Evolutionary conservation across 352 stramenopile genomes (phyloP).

Genomic region (Phytopythium litorale): DNA sequence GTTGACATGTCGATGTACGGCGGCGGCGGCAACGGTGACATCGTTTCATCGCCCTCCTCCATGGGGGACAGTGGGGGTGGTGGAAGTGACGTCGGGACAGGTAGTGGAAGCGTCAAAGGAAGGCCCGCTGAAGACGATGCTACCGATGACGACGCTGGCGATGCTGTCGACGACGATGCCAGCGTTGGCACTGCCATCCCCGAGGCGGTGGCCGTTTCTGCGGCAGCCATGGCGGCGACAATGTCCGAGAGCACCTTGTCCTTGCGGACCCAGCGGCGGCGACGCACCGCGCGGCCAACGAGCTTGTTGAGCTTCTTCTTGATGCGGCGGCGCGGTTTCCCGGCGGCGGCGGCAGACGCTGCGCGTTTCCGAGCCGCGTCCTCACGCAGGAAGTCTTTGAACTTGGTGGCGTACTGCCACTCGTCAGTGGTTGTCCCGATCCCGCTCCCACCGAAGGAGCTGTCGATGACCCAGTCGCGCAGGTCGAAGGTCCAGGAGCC

Average conservation of each 20-base stretch:
- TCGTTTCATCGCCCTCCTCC: conserved; percentile 1
- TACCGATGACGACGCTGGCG: conserved; percentile 7
- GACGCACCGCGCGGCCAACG: conserved; percentile 71
- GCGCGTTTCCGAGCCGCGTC: conserved; percentile 18
- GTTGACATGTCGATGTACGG: conserved; percentile 9
- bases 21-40: conserved; percentile 12
- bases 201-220: not conserved
- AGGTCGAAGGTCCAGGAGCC: conserved; percentile 55
- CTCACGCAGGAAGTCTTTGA: conserved; percentile 79
- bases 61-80: not conserved
- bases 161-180: not conserved
- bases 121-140: conserved; percentile 22
- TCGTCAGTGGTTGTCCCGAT: conserved; percentile 35
- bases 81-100: not conserved
- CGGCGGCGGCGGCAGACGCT: conserved; percentile 15
- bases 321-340: conserved; percentile 56
- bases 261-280: conserved; percentile 74
- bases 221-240: conserved; percentile 15
- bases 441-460: conserved; percentile 38
- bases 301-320: conserved; percentile 85
- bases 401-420: conserved; percentile 85
- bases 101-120: not conserved
- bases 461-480: conserved; percentile 79
- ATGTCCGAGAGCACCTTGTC: conserved; percentile 62
- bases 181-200: not conserved